A percentile compares a stretch with the other conserved stretches of the same genome.
These are phyloP conservation scores for Trametes meyenii DNA, from an alignment of 768 basidiomycete genomes.

Conservation along the genomic window DNA sequence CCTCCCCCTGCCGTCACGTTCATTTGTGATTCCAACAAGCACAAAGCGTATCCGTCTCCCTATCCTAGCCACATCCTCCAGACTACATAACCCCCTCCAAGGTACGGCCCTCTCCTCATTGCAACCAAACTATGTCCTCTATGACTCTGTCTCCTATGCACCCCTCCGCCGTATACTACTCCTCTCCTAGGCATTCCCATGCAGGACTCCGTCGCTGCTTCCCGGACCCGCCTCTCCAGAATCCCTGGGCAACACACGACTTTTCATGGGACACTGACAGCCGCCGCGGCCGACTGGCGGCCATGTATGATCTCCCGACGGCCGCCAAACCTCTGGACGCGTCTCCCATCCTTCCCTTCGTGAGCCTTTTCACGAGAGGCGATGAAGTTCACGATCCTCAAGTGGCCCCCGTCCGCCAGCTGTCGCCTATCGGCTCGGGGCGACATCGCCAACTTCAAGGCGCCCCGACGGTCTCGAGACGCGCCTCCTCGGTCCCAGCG, in stretches of 20 bases:
- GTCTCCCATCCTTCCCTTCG: background rate
- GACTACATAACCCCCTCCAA: background rate
- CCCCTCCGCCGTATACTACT: background rate
- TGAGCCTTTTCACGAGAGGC: background rate
- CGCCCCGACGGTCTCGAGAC: background rate
- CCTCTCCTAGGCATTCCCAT: background rate
- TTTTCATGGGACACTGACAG: background rate
- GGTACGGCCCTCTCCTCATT: background rate
- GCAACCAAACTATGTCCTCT: no score
- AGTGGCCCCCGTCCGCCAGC: background rate
- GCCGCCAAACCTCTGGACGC: background rate
- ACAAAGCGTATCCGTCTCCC: constrained; percentile 5
- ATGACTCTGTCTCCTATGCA: background rate
- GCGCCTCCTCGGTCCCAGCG: background rate
- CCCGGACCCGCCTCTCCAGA: background rate
- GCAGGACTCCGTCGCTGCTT: background rate
- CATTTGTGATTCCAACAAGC: constrained; percentile 8
- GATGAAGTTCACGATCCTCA: background rate
- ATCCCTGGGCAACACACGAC: background rate
- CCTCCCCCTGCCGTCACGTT: background rate
- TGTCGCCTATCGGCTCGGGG: constrained; percentile 5
- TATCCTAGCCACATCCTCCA: constrained; percentile 6
- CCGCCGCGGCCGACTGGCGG: background rate
- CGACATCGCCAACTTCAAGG: background rate
- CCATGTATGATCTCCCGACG: background rate